Evolutionary conservation across 768 basidiomycete species (phyloP), one percentile per base, ranked within the genome.

Genomic region (Leccinum broughii): DNA sequence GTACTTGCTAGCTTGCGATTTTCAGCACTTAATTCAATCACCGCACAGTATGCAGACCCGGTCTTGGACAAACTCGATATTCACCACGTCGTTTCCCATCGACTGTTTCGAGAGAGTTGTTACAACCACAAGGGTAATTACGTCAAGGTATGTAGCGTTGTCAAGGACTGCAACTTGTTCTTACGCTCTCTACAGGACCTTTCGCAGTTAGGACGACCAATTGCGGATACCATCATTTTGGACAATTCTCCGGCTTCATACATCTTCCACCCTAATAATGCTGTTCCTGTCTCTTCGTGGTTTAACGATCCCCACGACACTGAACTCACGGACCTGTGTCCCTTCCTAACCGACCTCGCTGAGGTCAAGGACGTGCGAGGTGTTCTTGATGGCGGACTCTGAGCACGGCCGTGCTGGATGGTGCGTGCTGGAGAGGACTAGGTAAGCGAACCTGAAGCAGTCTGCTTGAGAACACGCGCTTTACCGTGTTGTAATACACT

Each of bases 81-180:
- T 28, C 89, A 95, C 75, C 89, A 86, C 63, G 96, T 95, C 10
- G 95, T 99, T 46, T 80, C 92, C 34, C 96, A 99, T 75, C 85
- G 97, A 62, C 77, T 99, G 54, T 99, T 98, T 85, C 81, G 97
- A 61, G 97, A 99, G 77, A 96, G 93, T 71, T 99, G 97, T 76
- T 98, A 98, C 74, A 98, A 97, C 72, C 97, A 98, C 78, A 92
- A 91, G 76, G 96, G 96, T 48, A 98, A 96, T 78, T 99, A 98
- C 74, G 96, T 99, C 77, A 99, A 99, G 86, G 95, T 95, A 60
- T 46, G 81, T 64, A 20, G 8, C 15, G 26, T n/a, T 20, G 49
- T 34, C 55, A 35, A n/a, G 35, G 44, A 30, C 15, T 10, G 14
- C 30, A 46, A 26, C 22, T 13, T 15, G 14, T 30, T 57, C 57